Evolutionary conservation across 768 basidiomycete species (phyloP).

Genomic region (Kwoniella sp.): DNA sequence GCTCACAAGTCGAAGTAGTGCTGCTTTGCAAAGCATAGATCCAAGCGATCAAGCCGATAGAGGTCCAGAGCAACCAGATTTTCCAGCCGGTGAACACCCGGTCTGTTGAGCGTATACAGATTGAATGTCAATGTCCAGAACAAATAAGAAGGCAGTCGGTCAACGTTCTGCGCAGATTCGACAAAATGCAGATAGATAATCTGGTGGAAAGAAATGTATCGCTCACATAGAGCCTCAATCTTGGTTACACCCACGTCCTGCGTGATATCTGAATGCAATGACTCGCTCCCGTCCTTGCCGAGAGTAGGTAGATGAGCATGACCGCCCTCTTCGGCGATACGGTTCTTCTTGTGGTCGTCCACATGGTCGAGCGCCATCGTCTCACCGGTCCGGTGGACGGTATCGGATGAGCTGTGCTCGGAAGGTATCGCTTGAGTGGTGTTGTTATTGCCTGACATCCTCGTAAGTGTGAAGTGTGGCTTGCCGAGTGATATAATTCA

Average conservation of each 20-base stretch:
- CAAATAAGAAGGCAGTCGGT: no score
- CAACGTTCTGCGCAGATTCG: no score
- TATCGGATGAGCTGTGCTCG: background rate
- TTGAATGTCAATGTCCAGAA: no score
- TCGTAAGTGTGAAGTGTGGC: background rate
- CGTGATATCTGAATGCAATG: background rate
- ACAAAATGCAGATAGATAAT: no score
- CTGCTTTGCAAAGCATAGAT: constrained; percentile 30
- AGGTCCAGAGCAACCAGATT: constrained; percentile 38
- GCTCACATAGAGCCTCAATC: constrained; percentile 49
- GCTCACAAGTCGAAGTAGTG: constrained; percentile 31
- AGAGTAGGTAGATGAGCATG: background rate
- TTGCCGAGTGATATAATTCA: no score
- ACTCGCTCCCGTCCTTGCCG: background rate
- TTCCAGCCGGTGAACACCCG: constrained; percentile 47
- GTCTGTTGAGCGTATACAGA: constrained; percentile 22
- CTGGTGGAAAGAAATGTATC: no score
- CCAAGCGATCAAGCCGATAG: constrained; percentile 40
- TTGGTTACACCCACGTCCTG: constrained; percentile 46
- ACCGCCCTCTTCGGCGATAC: background rate
- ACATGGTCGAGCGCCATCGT: background rate
- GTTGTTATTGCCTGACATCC: background rate
- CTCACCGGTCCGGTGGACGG: background rate
- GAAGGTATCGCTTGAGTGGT: background rate
- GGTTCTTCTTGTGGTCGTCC: background rate